A percentile compares a stretch with the other conserved stretches of the same genome.
Evolutionary conservation across 768 basidiomycete genomes (phyloP).

Genomic region (Lactarius evosmus): DNA sequence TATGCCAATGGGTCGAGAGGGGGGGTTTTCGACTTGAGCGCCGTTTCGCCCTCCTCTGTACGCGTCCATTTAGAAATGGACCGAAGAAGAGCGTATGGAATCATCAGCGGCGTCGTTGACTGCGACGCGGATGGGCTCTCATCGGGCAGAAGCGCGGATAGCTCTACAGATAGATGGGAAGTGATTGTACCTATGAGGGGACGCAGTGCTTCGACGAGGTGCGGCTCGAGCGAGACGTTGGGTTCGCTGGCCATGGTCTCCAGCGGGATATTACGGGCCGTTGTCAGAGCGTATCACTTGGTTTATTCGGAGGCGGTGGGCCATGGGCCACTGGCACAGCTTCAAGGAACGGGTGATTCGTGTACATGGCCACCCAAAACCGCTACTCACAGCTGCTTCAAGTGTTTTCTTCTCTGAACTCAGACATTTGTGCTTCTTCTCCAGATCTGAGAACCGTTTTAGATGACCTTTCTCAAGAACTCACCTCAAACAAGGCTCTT

Average conservation of each 20-base stretch:
- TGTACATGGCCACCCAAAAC: background rate
- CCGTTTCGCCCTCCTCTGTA: slow-evolving; percentile 43
- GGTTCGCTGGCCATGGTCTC: background rate
- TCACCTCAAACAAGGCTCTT: slow-evolving; percentile 19
- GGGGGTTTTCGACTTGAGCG: slow-evolving; percentile 40
- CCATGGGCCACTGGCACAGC: background rate
- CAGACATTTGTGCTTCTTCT: background rate
- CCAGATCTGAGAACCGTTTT: background rate
- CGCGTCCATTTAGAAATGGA: slow-evolving; percentile 68
- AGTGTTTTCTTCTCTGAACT: slow-evolving; percentile 3
- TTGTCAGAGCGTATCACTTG: background rate
- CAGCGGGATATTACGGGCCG: background rate
- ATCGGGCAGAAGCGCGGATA: slow-evolving; percentile 41
- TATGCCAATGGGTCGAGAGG: slow-evolving; percentile 54
- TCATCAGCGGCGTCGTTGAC: slow-evolving; percentile 34
- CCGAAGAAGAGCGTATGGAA: slow-evolving; percentile 60
- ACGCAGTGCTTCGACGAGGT: slow-evolving; percentile 50
- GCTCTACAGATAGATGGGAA: slow-evolving; percentile 39
- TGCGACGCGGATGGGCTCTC: slow-evolving; percentile 1
- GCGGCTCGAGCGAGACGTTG: slow-evolving; percentile 62
- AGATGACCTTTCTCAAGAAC: slow-evolving; percentile 14
- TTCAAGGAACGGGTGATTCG: background rate
- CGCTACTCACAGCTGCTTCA: slow-evolving; percentile 17
- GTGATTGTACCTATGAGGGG: slow-evolving; percentile 50
- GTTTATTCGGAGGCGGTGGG: slow-evolving; percentile 4